phyloP scores from a whole-genome alignment of 1,284 basidiomycete species.

The Cutaneotrichosporon cutaneum region DNA sequence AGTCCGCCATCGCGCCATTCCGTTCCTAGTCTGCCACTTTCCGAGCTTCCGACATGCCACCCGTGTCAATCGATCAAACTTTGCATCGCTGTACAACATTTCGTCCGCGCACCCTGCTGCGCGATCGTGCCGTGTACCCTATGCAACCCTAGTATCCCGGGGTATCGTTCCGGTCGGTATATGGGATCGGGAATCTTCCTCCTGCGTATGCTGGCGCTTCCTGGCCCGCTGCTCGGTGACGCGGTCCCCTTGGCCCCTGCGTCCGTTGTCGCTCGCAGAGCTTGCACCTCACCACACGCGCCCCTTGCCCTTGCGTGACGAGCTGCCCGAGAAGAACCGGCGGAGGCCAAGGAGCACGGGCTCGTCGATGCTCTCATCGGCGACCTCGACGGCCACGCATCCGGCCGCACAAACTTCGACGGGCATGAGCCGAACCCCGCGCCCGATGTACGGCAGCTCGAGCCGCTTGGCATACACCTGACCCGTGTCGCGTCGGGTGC shows the following conservation, averaged over 20 bases:
- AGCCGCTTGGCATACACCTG: neutral
- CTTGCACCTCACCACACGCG: neutral
- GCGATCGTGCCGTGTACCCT: neutral
- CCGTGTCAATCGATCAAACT: neutral
- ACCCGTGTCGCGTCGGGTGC: neutral
- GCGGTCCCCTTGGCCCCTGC: too few species aligned
- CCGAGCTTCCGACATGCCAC: neutral
- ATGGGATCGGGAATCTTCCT: neutral
- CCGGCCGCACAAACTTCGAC: conserved; percentile 4
- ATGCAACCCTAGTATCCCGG: neutral
- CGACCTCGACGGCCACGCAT: conserved; percentile 1
- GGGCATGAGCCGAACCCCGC: conserved; percentile 1
- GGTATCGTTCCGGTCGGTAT: neutral
- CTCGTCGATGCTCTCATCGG: neutral
- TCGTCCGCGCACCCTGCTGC: neutral
- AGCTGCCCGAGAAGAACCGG: conserved; percentile 1
- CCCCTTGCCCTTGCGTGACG: neutral
- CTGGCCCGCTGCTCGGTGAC: too few species aligned
- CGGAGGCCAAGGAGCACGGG: neutral
- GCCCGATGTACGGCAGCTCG: neutral
- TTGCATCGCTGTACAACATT: neutral
- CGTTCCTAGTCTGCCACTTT: too few species aligned
- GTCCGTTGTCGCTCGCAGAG: too few species aligned
- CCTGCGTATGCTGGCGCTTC: too few species aligned
- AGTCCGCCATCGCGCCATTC: too few species aligned